These are phyloP conservation scores for Melocanna baccifera DNA, from an alignment of 176 grass and related monocot species.

Conservation along the genomic window DNA sequence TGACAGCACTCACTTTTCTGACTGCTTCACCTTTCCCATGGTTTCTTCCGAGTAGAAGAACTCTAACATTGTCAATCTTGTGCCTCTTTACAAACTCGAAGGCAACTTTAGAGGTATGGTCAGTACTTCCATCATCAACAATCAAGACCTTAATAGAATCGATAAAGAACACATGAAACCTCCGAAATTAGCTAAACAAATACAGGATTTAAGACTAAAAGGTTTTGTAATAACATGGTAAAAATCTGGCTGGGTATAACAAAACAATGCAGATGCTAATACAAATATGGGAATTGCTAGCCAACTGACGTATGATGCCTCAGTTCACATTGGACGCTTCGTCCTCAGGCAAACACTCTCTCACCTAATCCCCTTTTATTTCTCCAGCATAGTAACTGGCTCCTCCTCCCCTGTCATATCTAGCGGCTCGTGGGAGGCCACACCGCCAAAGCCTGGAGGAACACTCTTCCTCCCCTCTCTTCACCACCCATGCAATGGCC, in stretches of 20 bases:
- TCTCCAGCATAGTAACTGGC: too few species aligned
- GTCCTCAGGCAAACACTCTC: too few species aligned
- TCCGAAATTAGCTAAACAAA: background rate
- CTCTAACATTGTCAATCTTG: constrained; percentile 88
- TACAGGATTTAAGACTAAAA: background rate
- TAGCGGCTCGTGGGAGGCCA: too few species aligned
- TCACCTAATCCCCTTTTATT: too few species aligned
- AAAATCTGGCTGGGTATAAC: background rate
- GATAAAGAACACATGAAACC: background rate
- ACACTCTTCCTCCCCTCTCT: too few species aligned
- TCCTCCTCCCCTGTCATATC: too few species aligned
- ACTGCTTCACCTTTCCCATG: constrained; percentile 99
- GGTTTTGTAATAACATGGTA: background rate
- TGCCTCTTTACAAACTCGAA: constrained; percentile 69
- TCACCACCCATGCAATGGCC: too few species aligned
- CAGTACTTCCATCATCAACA: constrained; percentile 92
- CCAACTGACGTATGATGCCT: too few species aligned
- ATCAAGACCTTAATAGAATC: constrained; percentile 66
- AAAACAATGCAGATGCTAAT: background rate
- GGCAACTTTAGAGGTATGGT: constrained; percentile 72
- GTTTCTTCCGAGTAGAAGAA: constrained; percentile 86
- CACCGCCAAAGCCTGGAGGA: too few species aligned
- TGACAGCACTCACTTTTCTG: constrained; percentile 70
- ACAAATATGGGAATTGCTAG: too few species aligned
- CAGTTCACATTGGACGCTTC: too few species aligned